Evolutionary conservation across 139 green algal genomes (phyloP), one percentile per base, ranked within the genome.

Genomic region (Chlorella vulgaris): DNA sequence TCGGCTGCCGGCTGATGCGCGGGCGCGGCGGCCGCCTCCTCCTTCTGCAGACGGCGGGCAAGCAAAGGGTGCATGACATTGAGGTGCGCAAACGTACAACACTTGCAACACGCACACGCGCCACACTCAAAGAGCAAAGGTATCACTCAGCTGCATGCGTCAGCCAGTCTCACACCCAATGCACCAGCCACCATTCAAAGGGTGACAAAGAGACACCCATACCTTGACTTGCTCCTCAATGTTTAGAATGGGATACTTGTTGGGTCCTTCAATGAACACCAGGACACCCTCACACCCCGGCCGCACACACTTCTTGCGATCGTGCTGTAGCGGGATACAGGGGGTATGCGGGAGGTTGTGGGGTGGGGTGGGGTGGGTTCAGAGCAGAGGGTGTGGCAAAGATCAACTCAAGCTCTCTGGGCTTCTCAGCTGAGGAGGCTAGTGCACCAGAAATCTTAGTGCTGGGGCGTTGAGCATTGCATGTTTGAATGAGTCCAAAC

Each of bases 171-270:
- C n/a, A n/a, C n/a, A n/a, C n/a, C n/a, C n/a, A n/a, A n/a, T n/a
- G n/a, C n/a, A n/a, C n/a, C n/a, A n/a, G n/a, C n/a, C n/a, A n/a
- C n/a, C n/a, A n/a, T n/a, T n/a, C n/a, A n/a, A 10, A 58, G 47
- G 13, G 15, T 24, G 13, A 58, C 47, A 58, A 58, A 24, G 15
- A 24, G 47, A 58, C 33, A 47, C 65, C 65, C 67, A 0, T 39
- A 75, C 68, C 68, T 26, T 60, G 68, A 53, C 35, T 53, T 80
- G 53, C 35, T 69, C 74, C 74, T 69, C 33, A 47, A 73, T 38
- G 24, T 81, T 55, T 6, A 74, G 24, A 42, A 75, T 74, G 24
- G 19, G n/a, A 31, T 82, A 82, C 63, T 75, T 82, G 62, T 53
- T 66, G 42, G 76, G 61, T 0, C 43, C 76, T 43, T 82, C 76